Base-by-base conservation (phyloP, 192 early-diverging fungal species). In the Dimargaris cristalligena region DNA sequence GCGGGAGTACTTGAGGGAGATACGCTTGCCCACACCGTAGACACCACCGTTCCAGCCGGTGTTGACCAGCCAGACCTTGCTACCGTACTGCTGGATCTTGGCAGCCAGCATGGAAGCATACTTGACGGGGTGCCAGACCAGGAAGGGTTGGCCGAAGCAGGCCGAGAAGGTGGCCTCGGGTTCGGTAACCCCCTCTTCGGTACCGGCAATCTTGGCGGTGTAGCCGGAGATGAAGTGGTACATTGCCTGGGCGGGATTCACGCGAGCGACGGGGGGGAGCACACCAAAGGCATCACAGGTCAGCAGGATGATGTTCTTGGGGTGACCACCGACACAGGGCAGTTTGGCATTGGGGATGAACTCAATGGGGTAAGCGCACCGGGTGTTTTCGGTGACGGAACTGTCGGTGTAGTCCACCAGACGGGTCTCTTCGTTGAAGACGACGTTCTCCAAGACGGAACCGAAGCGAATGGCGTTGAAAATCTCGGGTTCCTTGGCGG, bases 171-270 rank as follows among this genome's bases (percentile, higher is more conserved):
- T 94, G 31, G 94, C 89, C 65, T 79, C 73, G 20, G 94, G 94
- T 67, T 92, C 89, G 13, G 81, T 84, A 32, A 97, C 80, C 58
- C 94, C 94, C 13, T 92, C 89, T 65, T 97, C 94, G 30, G 94
- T 97, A 50, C 94, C 94, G 22, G 94, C 87, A 68, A 97, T 89
- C 85, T 97, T 97, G 64, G 94, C 89, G 0, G 94, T 97, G 79
- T 93, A 97, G 26, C 94, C 94, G 49, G 85, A 87, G 69, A 97
- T 94, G 71, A 97, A 97, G 75, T 94, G 91, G 77, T 94, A 97
- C 84, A 90, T 90, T 66, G 86, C 87, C 68, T 97, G 94, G 3
- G 76, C 82, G 6, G 89, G 72, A 6, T 82, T 86, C 62, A 97
- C 76, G 67, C 87, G 88, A 61, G 89, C 84, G 31, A 89, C 87